These are phyloP conservation scores for Aspergillus sp. DNA, from an alignment of 2,329 filamentous ascomycete species.

Conservation along the genomic window DNA sequence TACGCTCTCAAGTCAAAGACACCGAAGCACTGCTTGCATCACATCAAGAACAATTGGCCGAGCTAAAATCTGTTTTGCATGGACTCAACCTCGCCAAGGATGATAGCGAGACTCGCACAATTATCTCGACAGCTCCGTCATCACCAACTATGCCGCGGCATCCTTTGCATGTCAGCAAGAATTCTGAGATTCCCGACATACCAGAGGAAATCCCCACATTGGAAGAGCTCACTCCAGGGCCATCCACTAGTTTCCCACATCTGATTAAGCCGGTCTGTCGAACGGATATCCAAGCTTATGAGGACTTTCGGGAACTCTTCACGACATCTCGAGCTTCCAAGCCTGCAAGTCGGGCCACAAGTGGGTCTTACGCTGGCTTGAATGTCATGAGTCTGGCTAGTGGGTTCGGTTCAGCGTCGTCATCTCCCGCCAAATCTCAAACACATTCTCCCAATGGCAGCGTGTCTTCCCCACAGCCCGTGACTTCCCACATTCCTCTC, in stretches of 20 bases:
- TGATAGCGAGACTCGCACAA: constrained; percentile 68
- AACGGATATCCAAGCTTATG: constrained; percentile 76
- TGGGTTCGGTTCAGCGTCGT: constrained; percentile 60
- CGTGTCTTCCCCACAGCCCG: constrained; percentile 44
- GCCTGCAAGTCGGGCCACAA: constrained; percentile 67
- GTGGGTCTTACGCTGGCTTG: constrained; percentile 67
- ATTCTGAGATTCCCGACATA: constrained; percentile 62
- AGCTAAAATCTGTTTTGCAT: constrained; percentile 92
- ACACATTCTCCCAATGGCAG: constrained; percentile 54
- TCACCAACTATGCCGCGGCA: constrained; percentile 68
- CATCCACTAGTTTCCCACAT: constrained; percentile 74
- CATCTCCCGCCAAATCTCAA: constrained; percentile 60
- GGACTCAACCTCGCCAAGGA: constrained; percentile 72
- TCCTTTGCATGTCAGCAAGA: constrained; percentile 56
- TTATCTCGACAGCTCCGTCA: constrained; percentile 69
- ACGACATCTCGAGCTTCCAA: constrained; percentile 65
- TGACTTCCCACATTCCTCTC: constrained; percentile 56
- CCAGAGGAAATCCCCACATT: constrained; percentile 51
- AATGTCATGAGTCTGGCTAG: constrained; percentile 59
- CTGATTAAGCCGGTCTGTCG: constrained; percentile 81
- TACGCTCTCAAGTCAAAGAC: constrained; percentile 81
- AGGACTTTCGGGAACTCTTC: constrained; percentile 80
- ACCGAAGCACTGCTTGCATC: constrained; percentile 82
- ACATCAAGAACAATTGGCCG: constrained; percentile 87
- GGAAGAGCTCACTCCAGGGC: constrained; percentile 60